Evolutionary conservation across 371 early-diverging fungal genomes (phyloP).

Genomic region (Mucor lusitanicus): DNA sequence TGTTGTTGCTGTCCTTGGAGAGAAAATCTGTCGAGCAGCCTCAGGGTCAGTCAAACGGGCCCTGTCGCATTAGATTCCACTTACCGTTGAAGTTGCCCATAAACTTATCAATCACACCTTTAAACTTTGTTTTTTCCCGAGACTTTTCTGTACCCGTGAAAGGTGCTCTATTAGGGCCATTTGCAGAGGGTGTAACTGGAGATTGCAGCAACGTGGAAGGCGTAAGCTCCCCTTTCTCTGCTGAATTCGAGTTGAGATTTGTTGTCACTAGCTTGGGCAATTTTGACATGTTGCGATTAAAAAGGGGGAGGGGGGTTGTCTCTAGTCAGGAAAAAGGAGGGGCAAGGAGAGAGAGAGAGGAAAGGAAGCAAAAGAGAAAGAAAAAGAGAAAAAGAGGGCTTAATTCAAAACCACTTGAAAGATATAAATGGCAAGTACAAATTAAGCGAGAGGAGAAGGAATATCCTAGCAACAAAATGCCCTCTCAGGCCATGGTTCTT

Average conservation of each 20-base stretch:
- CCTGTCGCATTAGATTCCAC: background rate
- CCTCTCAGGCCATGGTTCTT: background rate
- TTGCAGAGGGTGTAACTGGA: constrained; percentile 2
- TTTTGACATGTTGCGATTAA: constrained; percentile 6
- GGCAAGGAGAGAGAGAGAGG: background rate
- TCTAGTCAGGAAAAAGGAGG: background rate
- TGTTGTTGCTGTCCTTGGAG: background rate
- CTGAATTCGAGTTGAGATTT: constrained; percentile 3
- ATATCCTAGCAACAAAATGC: background rate
- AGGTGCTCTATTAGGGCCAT: background rate
- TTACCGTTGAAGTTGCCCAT: constrained; percentile 43
- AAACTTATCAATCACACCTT: constrained; percentile 47
- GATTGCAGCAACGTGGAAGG: background rate
- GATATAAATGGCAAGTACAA: background rate
- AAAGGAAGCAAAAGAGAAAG: background rate
- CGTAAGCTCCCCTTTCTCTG: background rate
- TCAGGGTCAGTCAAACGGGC: background rate
- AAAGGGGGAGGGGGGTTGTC: background rate
- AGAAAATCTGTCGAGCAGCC: background rate
- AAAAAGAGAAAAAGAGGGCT: background rate
- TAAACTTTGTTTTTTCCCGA: constrained; percentile 42
- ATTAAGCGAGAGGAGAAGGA: background rate
- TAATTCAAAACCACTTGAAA: background rate
- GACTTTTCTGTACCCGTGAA: constrained; percentile 10
- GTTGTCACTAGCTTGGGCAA: constrained; percentile 14